Base-by-base conservation (phyloP, 2,329 filamentous ascomycete genomes). In the Ophiosphaerella narmari region DNA sequence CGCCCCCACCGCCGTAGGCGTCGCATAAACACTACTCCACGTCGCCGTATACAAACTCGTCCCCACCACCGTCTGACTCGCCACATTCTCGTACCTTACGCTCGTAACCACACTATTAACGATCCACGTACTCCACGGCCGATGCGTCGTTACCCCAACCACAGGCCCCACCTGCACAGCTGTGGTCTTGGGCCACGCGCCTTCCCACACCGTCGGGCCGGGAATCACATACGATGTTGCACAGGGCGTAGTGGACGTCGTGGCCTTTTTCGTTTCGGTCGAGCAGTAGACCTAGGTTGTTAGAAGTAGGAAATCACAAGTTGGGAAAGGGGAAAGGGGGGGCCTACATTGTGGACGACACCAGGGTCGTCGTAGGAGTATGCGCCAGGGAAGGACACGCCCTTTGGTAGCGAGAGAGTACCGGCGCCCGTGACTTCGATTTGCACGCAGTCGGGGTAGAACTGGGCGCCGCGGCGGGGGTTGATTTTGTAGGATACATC, bases 381-480 rank as follows among this genome's bases (percentile, higher is more conserved):
- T 18, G 66, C 71, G 12, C 72, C 70, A 24, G 77, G 74, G 61
- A 81, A 78, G 59, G 77, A 73, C 24, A 80, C 80, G 47, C 68
- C 68, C 14, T 65, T 52, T 1, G 70, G 71, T 5, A 73, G 54
- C 35, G 63, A 57, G 7, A 67, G 59, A 23, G 33, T 52, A 4
- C 70, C 71, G 33, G 62, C 54, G 2, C 67, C 68, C 4, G 58
- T 64, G n/a, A 77, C 70, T 40, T 71, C 67, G 33, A 77, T 65
- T 49, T 76, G 74, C 24, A 75, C 67, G 57, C 74, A 77, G 52
- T 74, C 71, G 42, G 74, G 71, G 47, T 78, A 78, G 45, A 77
- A 72, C 51, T 77, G 75, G 14, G 75, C 73, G 26, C 66, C 66
- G 14, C 65, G 55, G 8, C 50, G 52, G 1, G 63, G 59, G 29